These are phyloP conservation scores for Penicillium samsonianum DNA, from an alignment of 495 filamentous ascomycete genomes.

Conservation along the genomic window DNA sequence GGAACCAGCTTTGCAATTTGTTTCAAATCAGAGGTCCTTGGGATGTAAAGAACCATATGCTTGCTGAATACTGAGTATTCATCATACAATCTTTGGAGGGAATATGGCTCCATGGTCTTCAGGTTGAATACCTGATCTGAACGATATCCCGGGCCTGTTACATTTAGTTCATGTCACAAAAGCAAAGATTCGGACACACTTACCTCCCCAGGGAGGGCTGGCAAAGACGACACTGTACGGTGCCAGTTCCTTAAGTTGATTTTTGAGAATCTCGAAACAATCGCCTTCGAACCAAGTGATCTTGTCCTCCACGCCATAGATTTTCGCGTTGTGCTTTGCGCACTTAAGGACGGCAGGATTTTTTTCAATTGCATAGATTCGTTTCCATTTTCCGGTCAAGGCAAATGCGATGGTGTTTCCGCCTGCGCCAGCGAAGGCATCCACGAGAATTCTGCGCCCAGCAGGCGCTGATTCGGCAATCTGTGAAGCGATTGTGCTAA, in stretches of 20 bases:
- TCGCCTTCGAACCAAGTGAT: conserved; percentile 87
- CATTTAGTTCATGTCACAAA: conserved; percentile 12
- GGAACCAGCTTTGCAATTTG: conserved; percentile 72
- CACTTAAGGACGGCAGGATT: conserved; percentile 75
- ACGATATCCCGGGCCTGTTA: conserved; percentile 73
- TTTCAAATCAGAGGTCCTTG: conserved; percentile 79
- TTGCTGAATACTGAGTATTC: conserved; percentile 55
- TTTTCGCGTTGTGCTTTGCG: conserved; percentile 85
- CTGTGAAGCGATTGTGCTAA: conserved; percentile 77
- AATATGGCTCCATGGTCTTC: conserved; percentile 85
- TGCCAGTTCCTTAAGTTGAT: conserved; percentile 49
- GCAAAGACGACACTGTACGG: conserved; percentile 73
- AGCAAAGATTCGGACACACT: conserved; percentile 18
- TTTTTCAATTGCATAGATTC: conserved; percentile 85
- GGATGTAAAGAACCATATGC: conserved; percentile 76
- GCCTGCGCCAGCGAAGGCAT: conserved; percentile 87
- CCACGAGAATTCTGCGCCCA: conserved; percentile 64
- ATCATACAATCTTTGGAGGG: conserved; percentile 59
- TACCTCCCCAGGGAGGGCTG: conserved; percentile 93
- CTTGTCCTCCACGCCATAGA: conserved; percentile 78
- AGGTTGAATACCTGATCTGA: conserved; percentile 80
- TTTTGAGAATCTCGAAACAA: conserved; percentile 65
- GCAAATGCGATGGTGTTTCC: conserved; percentile 97
- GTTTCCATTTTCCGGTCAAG: conserved; percentile 69
- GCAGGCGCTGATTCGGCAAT: conserved; percentile 55